phyloP scores from a whole-genome alignment of 805 yeast genomes.

The Metschnikowia matae region DNA sequence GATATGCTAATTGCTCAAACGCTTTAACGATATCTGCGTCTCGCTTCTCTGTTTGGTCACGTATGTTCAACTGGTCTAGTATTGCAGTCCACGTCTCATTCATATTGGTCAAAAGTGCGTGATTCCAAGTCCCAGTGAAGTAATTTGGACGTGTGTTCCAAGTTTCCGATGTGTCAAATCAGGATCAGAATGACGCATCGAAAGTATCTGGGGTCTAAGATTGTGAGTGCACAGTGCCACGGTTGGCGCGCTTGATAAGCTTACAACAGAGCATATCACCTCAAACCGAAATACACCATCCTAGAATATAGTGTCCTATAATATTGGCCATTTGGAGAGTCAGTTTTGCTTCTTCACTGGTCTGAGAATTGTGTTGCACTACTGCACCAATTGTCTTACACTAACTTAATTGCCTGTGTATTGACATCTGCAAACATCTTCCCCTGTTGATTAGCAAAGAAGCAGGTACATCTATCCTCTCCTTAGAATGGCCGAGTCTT shows the following conservation, averaged over 20 bases:
- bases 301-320: not conserved
- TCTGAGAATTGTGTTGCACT: not conserved
- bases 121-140: not conserved
- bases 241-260: constrained; percentile 4
- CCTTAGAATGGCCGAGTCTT: not conserved
- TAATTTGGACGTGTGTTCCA: not conserved
- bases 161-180: not conserved
- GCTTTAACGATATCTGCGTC: constrained; percentile 32
- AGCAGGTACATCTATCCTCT: not conserved
- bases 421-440: not conserved
- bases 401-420: not conserved
- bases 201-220: not conserved
- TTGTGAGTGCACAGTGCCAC: constrained; percentile 2
- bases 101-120: constrained; percentile 1
- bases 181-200: not conserved
- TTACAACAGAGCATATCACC: not conserved
- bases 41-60: constrained; percentile 32
- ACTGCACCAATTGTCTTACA: not conserved
- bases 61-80: constrained; percentile 20
- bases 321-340: not conserved
- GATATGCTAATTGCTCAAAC: constrained; percentile 26
- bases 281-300: not conserved
- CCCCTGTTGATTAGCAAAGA: not conserved
- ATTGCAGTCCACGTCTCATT: constrained; percentile 24
- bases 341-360: not conserved